These are phyloP conservation scores for Microbotryum intermedium DNA, from an alignment of 1,284 basidiomycete genomes.

Conservation along the genomic window DNA sequence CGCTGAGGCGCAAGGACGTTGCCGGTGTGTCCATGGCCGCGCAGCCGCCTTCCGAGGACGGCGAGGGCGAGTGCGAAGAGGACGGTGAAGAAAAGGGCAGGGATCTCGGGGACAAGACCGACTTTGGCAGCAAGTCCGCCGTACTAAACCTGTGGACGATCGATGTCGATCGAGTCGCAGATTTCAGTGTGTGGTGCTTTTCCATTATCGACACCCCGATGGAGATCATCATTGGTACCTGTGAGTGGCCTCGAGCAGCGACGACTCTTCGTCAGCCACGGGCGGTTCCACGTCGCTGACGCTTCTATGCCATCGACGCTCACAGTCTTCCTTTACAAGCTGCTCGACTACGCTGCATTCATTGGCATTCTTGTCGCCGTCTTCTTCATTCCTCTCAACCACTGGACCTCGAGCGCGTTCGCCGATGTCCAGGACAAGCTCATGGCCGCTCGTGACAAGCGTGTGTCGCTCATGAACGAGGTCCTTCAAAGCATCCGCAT, in stretches of 20 bases:
- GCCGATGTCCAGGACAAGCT: conserved; percentile 75
- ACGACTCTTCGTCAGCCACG: background rate
- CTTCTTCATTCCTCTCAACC: conserved; percentile 76
- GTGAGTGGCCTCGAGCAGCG: background rate
- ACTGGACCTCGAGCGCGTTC: conserved; percentile 74
- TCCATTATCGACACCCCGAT: conserved; percentile 63
- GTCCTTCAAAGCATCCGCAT: conserved; percentile 82
- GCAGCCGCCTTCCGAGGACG: conserved; percentile 38
- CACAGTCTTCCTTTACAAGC: conserved; percentile 64
- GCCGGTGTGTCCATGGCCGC: conserved; percentile 27
- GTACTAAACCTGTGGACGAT: conserved; percentile 70
- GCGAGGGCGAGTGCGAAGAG: conserved; percentile 35
- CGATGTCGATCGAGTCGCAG: conserved; percentile 62
- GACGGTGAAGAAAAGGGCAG: conserved; percentile 55
- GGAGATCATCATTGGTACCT: conserved; percentile 60
- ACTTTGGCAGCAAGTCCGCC: conserved; percentile 73
- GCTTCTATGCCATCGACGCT: conserved; percentile 35
- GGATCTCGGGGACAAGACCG: background rate
- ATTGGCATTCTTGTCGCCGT: conserved; percentile 73
- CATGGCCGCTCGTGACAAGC: conserved; percentile 55
- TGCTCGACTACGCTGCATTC: conserved; percentile 62
- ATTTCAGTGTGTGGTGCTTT: conserved; percentile 30
- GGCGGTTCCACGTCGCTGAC: background rate
- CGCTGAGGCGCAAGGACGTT: conserved; percentile 45
- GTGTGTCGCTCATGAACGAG: conserved; percentile 88